Conservation (phyloP, 2,329 filamentous ascomycete genomes). For the Monilinia polystroma region DNA sequence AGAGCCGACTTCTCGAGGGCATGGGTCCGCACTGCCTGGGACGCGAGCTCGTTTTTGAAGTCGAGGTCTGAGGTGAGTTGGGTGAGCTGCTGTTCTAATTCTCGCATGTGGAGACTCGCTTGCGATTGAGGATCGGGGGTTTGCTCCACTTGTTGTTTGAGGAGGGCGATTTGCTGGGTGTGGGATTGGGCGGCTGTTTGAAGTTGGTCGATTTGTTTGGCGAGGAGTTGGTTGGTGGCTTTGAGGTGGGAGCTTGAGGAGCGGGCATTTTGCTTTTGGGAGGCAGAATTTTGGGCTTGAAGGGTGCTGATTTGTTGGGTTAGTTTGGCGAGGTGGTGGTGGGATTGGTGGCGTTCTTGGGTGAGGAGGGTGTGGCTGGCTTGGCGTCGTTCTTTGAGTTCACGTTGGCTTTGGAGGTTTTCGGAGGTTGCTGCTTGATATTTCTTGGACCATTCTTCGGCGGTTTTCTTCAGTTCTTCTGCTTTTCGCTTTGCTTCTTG, state of each 20-base stretch:
- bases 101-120: too few relatives aligned
- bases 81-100: not conserved
- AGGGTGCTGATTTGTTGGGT: too few relatives aligned
- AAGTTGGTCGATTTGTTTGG: not conserved
- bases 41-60: not conserved
- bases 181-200: not conserved
- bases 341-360: not conserved
- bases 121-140: too few relatives aligned
- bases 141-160: not conserved
- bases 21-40: not conserved
- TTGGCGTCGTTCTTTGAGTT: not conserved
- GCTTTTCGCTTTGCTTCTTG: not conserved
- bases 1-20: accelerated
- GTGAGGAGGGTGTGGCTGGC: not conserved
- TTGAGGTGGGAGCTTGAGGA: not conserved
- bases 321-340: not conserved
- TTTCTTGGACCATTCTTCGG: not conserved
- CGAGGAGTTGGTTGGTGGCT: not conserved
- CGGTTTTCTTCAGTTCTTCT: not conserved
- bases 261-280: accelerated
- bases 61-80: accelerated
- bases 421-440: not conserved
- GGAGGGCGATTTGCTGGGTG: not conserved
- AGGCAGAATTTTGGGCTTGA: too few relatives aligned
- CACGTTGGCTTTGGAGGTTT: not conserved